Evolutionary conservation across 768 basidiomycete species (phyloP).

Genomic region (Lactifluus pinguis): DNA sequence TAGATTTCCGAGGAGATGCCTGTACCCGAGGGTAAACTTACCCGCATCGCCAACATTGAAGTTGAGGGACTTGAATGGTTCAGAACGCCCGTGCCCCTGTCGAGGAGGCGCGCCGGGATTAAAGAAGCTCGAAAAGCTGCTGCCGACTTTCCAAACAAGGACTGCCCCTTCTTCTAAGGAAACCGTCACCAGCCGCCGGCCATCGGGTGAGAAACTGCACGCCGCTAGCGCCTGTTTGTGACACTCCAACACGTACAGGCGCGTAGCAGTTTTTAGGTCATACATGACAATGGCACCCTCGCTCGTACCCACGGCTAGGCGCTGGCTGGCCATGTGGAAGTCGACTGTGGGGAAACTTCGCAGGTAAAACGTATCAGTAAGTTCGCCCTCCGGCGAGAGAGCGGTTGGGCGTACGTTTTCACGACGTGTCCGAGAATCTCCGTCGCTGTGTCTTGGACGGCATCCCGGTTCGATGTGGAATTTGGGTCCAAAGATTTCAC

Average conservation of each 20-base stretch:
- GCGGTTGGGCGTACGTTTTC: conserved; percentile 56
- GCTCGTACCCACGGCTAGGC: conserved; percentile 85
- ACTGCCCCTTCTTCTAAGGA: conserved; percentile 80
- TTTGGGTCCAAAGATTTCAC: conserved; percentile 96
- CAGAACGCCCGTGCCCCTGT: conserved; percentile 73
- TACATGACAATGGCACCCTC: conserved; percentile 96
- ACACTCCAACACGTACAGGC: conserved; percentile 90
- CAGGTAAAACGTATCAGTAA: background rate
- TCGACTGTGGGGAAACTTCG: conserved; percentile 85
- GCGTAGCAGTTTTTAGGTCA: conserved; percentile 90
- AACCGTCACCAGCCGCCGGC: conserved; percentile 76
- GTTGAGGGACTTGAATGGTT: conserved; percentile 80
- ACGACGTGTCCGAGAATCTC: conserved; percentile 95
- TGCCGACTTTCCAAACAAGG: conserved; percentile 93
- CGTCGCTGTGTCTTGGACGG: conserved; percentile 83
- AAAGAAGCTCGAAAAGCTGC: conserved; percentile 83
- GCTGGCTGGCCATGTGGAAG: conserved; percentile 81
- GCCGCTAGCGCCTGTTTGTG: conserved; percentile 77
- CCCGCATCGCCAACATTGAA: conserved; percentile 84
- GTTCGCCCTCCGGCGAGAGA: background rate
- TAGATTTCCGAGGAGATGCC: background rate
- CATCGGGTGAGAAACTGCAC: conserved; percentile 90
- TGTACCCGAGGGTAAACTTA: conserved; percentile 28
- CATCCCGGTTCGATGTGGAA: conserved; percentile 63
- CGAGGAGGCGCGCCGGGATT: conserved; percentile 85